Percentiles rank a stretch among this genome's conserved stretches.
Conservation (phyloP, 306 rosid species). For the Crataegus laevigata region DNA sequence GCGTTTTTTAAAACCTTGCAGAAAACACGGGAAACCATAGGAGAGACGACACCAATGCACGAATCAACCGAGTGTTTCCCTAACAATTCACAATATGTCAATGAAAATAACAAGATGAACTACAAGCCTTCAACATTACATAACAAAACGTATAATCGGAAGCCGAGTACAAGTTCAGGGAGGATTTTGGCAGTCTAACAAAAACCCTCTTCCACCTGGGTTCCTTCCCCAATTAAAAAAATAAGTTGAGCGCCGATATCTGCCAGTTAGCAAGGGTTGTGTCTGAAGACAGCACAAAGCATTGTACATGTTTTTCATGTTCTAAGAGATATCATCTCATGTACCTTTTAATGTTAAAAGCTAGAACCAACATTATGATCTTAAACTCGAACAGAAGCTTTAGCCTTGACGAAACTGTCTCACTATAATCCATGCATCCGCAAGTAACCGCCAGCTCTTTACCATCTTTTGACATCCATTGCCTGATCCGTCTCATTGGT, state of each 20-base stretch:
- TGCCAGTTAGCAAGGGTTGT: neutral
- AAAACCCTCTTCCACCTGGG: too few species aligned
- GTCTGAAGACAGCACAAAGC: neutral
- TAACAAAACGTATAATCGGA: neutral
- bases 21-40: too few species aligned
- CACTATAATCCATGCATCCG: neutral
- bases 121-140: neutral
- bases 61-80: too few species aligned
- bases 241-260: neutral
- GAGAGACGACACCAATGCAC: too few species aligned
- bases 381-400: neutral
- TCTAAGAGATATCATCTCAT: neutral
- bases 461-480: constrained; percentile 35
- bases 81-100: too few species aligned
- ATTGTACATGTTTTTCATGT: neutral
- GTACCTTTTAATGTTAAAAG: neutral
- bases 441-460: neutral
- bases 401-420: neutral
- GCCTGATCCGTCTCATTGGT: constrained; percentile 30
- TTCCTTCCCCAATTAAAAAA: neutral
- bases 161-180: neutral
- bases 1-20: too few species aligned
- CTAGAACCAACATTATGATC: neutral
- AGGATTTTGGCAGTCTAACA: too few species aligned
- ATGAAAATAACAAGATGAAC: too few species aligned